Evolutionary conservation across 306 rosid species (phyloP).

Genomic region (Rubus parviflorus): DNA sequence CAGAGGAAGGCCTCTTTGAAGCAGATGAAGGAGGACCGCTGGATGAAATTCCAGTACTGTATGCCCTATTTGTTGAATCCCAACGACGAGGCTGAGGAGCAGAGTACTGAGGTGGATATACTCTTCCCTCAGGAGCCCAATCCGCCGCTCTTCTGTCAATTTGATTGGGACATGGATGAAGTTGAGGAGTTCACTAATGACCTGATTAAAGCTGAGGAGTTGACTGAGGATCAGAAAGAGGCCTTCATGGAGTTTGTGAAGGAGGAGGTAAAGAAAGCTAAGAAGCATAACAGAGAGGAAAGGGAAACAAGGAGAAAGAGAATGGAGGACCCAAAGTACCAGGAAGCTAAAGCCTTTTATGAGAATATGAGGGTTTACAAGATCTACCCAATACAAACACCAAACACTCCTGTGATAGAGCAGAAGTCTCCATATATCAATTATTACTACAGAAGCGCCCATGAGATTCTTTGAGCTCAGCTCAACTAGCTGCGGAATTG

Average conservation of each 20-base stretch:
- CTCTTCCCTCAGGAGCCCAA: background rate
- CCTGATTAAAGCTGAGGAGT: background rate
- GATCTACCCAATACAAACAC: background rate
- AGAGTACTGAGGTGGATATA: background rate
- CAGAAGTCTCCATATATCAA: background rate
- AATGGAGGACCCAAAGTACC: background rate
- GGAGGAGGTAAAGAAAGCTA: slow-evolving; percentile 1
- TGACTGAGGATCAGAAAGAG: background rate
- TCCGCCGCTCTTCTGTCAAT: background rate
- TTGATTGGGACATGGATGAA: slow-evolving; percentile 5
- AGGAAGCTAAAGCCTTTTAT: background rate
- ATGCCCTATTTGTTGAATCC: slow-evolving; percentile 15
- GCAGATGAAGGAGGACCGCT: slow-evolving; percentile 20
- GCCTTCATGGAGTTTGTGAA: background rate
- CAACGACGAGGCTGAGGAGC: slow-evolving; percentile 16
- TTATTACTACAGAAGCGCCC: background rate
- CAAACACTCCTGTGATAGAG: background rate
- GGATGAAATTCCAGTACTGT: slow-evolving; percentile 23
- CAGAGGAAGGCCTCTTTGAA: slow-evolving; percentile 63
- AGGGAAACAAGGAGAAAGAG: slow-evolving; percentile 14
- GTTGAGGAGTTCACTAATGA: background rate
- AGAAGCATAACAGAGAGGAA: background rate
- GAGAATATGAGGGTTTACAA: background rate
- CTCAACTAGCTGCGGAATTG: background rate
- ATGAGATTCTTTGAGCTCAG: background rate